Evolutionary conservation across 768 basidiomycete species (phyloP), one percentile per base, ranked within the genome.

Genomic region (Dendrothele bispora): DNA sequence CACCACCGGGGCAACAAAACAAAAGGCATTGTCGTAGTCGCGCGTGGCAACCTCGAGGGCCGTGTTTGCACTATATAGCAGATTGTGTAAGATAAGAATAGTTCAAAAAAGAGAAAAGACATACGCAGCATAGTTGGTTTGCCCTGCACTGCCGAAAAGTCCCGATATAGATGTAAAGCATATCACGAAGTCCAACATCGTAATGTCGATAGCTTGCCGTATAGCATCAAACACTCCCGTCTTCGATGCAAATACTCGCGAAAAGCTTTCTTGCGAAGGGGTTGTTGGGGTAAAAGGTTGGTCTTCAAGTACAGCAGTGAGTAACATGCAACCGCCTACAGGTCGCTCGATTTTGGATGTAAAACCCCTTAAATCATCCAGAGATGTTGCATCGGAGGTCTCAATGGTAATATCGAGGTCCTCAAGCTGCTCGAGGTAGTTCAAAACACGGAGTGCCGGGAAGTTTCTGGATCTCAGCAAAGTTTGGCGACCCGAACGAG

Each of bases 91-190:
- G 30, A 10, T 15, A 39, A 28, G n/a, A n/a, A n/a, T 32, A 17
- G 15, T 37, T 21, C 15, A 1, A 8, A 20, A 17, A 2, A 22
- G 6, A 36, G 21, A 28, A 12, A 29, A 24, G 10, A 15, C n/a
- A n/a, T 27, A 46, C 45, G 35, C 39, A 7, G 45, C 18, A 27
- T 46, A 46, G 17, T 46, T 39, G 5, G 45, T 39, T 27, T 46
- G 45, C 14, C 24, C 45, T n/a, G 45, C 6, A 29, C 39, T 46
- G 20, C 45, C 45, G 4, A 2, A 26, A 2, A 24, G 37, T 27
- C n/a, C n/a, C n/a, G 26, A 28, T 4, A 46, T 22, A 12, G 10
- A 12, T 2, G 45, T 38, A 8, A 46, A 7, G 14, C 35, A 46
- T 2, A 46, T 17, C 7, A 46, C 10, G 17, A 46, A 46, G 17